Evolutionary conservation across 2,329 filamentous ascomycete species (phyloP).

Genomic region (Colletotrichum liriopes): DNA sequence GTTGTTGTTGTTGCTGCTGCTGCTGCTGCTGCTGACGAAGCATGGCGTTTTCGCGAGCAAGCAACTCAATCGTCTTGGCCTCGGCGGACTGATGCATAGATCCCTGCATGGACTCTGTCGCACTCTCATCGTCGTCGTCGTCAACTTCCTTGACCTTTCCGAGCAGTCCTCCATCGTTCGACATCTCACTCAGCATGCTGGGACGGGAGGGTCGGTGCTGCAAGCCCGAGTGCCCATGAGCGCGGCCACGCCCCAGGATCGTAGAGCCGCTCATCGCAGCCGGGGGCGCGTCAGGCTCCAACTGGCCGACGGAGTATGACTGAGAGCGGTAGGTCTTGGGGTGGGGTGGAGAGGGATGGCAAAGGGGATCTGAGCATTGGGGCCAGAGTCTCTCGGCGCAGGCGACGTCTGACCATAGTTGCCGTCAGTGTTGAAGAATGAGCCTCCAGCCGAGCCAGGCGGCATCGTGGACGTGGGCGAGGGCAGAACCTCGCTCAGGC

Average conservation of each 20-base stretch:
- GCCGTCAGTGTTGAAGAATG: slow-evolving; percentile 66
- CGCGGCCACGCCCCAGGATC: slow-evolving; percentile 67
- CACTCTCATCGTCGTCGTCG: slow-evolving; percentile 75
- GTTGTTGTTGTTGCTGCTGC: slow-evolving; percentile 59
- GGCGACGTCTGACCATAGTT: slow-evolving; percentile 65
- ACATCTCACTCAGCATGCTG: slow-evolving; percentile 82
- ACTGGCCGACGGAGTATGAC: slow-evolving; percentile 95
- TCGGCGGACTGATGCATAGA: slow-evolving; percentile 70
- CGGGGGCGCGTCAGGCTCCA: slow-evolving; percentile 76
- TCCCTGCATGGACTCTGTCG: slow-evolving; percentile 69
- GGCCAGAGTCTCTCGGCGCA: slow-evolving; percentile 66
- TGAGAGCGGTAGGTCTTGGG: slow-evolving; percentile 94
- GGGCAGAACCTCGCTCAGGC: slow-evolving; percentile 81
- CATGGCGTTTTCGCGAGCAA: slow-evolving; percentile 75
- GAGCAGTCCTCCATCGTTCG: slow-evolving; percentile 73
- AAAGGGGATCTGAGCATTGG: slow-evolving; percentile 82
- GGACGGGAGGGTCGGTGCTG: slow-evolving; percentile 87
- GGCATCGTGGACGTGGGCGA: slow-evolving; percentile 78
- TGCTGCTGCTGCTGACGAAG: slow-evolving; percentile 72
- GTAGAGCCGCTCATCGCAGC: slow-evolving; percentile 62
- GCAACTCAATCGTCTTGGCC: slow-evolving; percentile 75
- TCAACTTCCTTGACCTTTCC: slow-evolving; percentile 81
- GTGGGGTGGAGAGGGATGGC: slow-evolving; percentile 91
- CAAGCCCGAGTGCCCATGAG: slow-evolving; percentile 74
- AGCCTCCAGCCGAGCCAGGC: slow-evolving; percentile 58